Evolutionary conservation across 768 basidiomycete species (phyloP), one percentile per base, ranked within the genome.

Genomic region (Rickenella mellea): DNA sequence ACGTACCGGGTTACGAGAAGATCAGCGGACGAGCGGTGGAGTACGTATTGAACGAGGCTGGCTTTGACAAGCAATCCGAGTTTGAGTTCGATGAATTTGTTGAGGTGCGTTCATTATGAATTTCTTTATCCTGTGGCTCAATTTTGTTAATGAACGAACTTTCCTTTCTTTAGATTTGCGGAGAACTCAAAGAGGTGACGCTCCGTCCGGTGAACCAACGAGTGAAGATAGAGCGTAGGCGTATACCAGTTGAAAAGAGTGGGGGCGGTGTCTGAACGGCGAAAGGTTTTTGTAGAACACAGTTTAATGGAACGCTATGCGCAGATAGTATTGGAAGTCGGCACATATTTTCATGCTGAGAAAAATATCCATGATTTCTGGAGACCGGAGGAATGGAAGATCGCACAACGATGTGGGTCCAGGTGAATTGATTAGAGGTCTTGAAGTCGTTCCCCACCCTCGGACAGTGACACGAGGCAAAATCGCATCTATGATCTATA

Each of bases 1-100:
- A 37, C 29, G 32, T 62, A 33, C 52, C 54, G 11, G 78, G 74
- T 22, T 85, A 87, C 50, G 77, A 76, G 49, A 71, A 65, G 11
- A 65, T 84, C 44, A 65, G 72, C 40, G 58, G 65, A 31, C 74
- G 77, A 48, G 85, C 89, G 47, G 69, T 80, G 31, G 71, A 78
- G 26, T 83, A 88, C 55, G 86, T 89, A 1, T 68, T 93, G 40
- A 70, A 71, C 42, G 80, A 84, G 56, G 80, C 83, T 46, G 91
- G 86, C 3, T 76, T 86, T 58, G 62, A 66, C 38, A 60, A 61
- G 17, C 66, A 70, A 51, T 59, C 61, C 22, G 70, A 72, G 21
- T 62, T 96, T 36, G 77, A 80, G 47, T 78, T 89, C 52, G 85
- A 93, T 49, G 86, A 88, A 55, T 93, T 93, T 58, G 68, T 92